Conservation (phyloP, 305 asterid genomes). For the Rubia balearica region DNA sequence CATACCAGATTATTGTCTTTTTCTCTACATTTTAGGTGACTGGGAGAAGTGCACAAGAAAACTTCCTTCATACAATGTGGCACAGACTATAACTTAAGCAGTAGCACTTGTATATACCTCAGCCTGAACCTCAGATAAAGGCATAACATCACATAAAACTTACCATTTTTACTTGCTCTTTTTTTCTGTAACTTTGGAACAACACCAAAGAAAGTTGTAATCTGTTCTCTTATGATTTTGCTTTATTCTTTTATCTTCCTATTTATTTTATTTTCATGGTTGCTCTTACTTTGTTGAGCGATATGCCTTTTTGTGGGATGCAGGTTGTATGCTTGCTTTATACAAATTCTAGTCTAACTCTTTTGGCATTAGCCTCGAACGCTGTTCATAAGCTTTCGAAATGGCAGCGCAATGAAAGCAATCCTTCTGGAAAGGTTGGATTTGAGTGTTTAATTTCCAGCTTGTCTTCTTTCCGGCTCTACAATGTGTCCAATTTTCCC, state of each 20-base stretch:
- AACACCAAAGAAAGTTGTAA: neutral
- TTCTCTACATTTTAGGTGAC: no score
- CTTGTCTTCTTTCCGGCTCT: neutral
- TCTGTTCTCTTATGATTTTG: neutral
- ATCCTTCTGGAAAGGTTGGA: constrained; percentile 82
- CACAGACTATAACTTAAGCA: no score
- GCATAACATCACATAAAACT: neutral
- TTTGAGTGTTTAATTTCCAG: constrained; percentile 4
- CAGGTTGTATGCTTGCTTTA: constrained; percentile 79
- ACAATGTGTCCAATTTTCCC: constrained; percentile 8
- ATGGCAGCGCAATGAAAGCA: constrained; percentile 90
- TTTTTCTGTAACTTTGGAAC: neutral
- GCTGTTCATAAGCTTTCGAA: constrained; percentile 96
- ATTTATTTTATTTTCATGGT: neutral
- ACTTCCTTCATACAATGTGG: no score
- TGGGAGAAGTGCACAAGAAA: no score
- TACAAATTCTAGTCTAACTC: constrained; percentile 74
- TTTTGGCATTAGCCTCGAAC: constrained; percentile 78
- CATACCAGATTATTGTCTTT: neutral
- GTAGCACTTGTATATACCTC: no score
- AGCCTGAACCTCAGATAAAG: no score
- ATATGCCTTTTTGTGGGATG: constrained; percentile 12
- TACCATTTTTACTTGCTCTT: neutral
- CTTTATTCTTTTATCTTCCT: neutral
- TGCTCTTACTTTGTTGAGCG: neutral